Conservation (phyloP, 2,329 filamentous ascomycete genomes). For the Fusarium anthophilum region DNA sequence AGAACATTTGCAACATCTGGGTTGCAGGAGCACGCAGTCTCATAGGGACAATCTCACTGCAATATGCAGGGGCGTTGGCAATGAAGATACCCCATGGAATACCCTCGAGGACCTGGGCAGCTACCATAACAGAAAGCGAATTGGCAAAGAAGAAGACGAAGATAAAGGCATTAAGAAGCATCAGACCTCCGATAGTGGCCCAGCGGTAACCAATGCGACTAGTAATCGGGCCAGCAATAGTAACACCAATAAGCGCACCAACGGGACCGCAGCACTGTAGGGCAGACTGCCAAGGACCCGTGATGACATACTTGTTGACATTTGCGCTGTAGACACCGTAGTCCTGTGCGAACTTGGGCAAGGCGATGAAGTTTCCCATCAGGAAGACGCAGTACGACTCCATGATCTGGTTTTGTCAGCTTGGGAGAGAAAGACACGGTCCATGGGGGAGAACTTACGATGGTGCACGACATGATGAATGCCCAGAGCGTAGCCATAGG, state of each 20-base stretch:
- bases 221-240: constrained; percentile 50
- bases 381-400: constrained; percentile 61
- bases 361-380: constrained; percentile 57
- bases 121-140: constrained; percentile 55
- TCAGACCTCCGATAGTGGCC: constrained; percentile 50
- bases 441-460: neutral
- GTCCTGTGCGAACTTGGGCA: constrained; percentile 47
- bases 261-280: constrained; percentile 48
- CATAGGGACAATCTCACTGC: constrained; percentile 67
- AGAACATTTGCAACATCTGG: constrained; percentile 71
- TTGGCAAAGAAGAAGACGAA: constrained; percentile 64
- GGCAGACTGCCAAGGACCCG: constrained; percentile 51
- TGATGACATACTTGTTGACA: constrained; percentile 46
- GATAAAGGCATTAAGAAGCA: constrained; percentile 51
- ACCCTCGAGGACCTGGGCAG: constrained; percentile 66
- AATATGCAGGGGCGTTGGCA: constrained; percentile 69
- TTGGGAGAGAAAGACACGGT: accelerated
- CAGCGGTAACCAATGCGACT: constrained; percentile 50
- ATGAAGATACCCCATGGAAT: constrained; percentile 72
- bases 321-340: constrained; percentile 48
- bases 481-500: neutral
- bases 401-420: constrained; percentile 53
- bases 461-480: neutral
- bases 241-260: constrained; percentile 50
- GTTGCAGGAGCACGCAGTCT: constrained; percentile 64